A percentile compares a stretch with the other conserved stretches of the same genome.
phyloP scores from a whole-genome alignment of 148 eudicot genomes.

The Cornus kousa region DNA sequence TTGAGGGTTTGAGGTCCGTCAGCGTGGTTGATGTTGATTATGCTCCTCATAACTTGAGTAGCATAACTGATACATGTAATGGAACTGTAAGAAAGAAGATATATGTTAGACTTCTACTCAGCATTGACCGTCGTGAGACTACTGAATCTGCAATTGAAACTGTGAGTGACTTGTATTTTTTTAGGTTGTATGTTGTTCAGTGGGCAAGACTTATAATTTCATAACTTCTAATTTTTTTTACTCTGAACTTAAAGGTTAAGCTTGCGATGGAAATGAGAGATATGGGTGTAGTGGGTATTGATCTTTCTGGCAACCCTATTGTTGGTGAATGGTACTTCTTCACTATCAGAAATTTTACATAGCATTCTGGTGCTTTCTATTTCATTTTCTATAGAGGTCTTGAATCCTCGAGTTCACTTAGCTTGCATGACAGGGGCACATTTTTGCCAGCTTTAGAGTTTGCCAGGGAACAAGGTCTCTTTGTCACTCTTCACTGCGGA shows the following conservation, averaged over 20 bases:
- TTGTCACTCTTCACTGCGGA: slow-evolving; percentile 83
- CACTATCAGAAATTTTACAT: background rate
- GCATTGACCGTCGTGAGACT: slow-evolving; percentile 89
- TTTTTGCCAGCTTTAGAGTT: slow-evolving; percentile 79
- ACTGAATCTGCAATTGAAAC: slow-evolving; percentile 94
- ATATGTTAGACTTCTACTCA: slow-evolving; percentile 78
- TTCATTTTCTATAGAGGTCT: slow-evolving; percentile 4
- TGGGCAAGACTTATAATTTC: slow-evolving; percentile 6
- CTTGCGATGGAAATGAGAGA: slow-evolving; percentile 79
- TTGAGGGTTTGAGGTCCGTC: slow-evolving; percentile 74
- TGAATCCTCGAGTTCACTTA: slow-evolving; percentile 12
- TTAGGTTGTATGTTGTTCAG: background rate
- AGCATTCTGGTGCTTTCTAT: background rate
- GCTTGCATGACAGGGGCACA: slow-evolving; percentile 49
- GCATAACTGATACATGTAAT: slow-evolving; percentile 18
- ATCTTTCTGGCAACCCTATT: slow-evolving; percentile 85
- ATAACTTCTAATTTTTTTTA: background rate
- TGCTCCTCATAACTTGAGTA: slow-evolving; percentile 26
- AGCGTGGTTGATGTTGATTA: slow-evolving; percentile 58
- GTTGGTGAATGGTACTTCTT: slow-evolving; percentile 86
- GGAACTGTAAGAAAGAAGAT: slow-evolving; percentile 55
- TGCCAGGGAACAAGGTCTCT: slow-evolving; percentile 82
- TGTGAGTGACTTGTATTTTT: slow-evolving; percentile 25
- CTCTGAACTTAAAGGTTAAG: slow-evolving; percentile 46
- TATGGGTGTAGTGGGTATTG: slow-evolving; percentile 83